These are phyloP conservation scores for Boletus rubropictus DNA, from an alignment of 768 basidiomycete genomes.

Conservation along the genomic window DNA sequence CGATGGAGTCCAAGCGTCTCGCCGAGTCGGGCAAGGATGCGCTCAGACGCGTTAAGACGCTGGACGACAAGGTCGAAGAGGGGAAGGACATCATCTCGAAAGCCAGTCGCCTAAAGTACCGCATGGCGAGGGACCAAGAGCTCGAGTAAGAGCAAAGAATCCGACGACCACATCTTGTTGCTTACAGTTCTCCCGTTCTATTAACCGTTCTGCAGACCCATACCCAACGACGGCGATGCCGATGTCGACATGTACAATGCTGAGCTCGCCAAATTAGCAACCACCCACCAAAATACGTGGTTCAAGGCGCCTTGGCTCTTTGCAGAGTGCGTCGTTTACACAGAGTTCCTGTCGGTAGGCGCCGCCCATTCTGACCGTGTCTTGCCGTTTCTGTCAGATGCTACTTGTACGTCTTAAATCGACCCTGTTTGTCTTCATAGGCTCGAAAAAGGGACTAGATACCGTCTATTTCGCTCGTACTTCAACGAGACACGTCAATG, in stretches of 20 bases:
- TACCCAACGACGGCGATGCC: slow-evolving; percentile 73
- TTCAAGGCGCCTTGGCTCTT: slow-evolving; percentile 94
- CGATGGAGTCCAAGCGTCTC: slow-evolving; percentile 34
- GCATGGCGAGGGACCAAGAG: slow-evolving; percentile 73
- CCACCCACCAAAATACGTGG: slow-evolving; percentile 63
- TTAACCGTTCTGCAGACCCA: slow-evolving; percentile 39
- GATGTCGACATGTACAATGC: slow-evolving; percentile 69
- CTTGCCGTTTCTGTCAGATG: slow-evolving; percentile 41
- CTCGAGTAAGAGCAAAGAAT: slow-evolving; percentile 47
- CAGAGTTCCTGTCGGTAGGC: background rate
- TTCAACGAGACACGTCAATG: slow-evolving; percentile 66
- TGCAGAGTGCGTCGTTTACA: slow-evolving; percentile 63
- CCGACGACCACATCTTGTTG: background rate
- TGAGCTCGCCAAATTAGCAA: slow-evolving; percentile 51
- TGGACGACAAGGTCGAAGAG: slow-evolving; percentile 53
- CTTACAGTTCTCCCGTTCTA: background rate
- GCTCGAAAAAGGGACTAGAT: slow-evolving; percentile 40
- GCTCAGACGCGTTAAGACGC: slow-evolving; percentile 17
- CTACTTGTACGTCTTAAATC: slow-evolving; percentile 50
- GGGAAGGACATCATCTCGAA: slow-evolving; percentile 72
- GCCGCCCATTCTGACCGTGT: background rate
- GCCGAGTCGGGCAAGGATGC: slow-evolving; percentile 1
- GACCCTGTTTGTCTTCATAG: background rate
- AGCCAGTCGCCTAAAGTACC: slow-evolving; percentile 76
- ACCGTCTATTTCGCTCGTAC: slow-evolving; percentile 73